phyloP scores from a whole-genome alignment of 805 yeast genomes.

The Metschnikowia reukaufii region DNA sequence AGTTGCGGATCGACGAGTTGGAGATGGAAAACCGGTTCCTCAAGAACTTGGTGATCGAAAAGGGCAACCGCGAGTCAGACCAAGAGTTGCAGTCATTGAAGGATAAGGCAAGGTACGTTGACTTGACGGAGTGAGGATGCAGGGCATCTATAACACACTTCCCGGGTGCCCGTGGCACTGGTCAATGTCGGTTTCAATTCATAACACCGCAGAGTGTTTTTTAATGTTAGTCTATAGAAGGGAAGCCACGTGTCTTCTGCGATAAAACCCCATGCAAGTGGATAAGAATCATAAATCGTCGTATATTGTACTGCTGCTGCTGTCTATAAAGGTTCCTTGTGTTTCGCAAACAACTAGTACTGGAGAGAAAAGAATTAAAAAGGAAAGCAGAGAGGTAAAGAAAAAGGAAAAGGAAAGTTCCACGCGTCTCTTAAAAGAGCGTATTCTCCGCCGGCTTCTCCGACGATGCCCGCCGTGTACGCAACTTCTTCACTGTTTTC shows the following conservation, averaged over 20 bases:
- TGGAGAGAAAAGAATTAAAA: not conserved
- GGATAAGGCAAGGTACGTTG: conserved; percentile 20
- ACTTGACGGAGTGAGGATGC: not conserved
- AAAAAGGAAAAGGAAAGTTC: not conserved
- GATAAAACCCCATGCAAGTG: no score
- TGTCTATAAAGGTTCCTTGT: conserved; percentile 5
- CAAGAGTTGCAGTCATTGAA: conserved; percentile 37
- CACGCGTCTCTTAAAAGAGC: not conserved
- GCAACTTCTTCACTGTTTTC: conserved; percentile 31
- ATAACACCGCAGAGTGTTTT: no score
- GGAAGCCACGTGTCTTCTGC: no score
- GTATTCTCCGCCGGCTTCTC: conserved; percentile 10
- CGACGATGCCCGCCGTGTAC: conserved; percentile 28
- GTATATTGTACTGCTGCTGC: no score
- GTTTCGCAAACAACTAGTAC: not conserved
- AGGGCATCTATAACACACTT: not conserved
- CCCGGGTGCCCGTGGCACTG: not conserved
- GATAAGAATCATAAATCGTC: no score
- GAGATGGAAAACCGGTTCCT: conserved; percentile 64
- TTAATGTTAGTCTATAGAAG: no score
- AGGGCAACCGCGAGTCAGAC: conserved; percentile 47
- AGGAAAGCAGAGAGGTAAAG: not conserved
- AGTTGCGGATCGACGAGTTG: conserved; percentile 48
- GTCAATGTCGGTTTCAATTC: not conserved
- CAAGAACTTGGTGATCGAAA: conserved; percentile 53